Base-by-base conservation (phyloP, 768 basidiomycete species). In the Leccinum subtestaceum region DNA sequence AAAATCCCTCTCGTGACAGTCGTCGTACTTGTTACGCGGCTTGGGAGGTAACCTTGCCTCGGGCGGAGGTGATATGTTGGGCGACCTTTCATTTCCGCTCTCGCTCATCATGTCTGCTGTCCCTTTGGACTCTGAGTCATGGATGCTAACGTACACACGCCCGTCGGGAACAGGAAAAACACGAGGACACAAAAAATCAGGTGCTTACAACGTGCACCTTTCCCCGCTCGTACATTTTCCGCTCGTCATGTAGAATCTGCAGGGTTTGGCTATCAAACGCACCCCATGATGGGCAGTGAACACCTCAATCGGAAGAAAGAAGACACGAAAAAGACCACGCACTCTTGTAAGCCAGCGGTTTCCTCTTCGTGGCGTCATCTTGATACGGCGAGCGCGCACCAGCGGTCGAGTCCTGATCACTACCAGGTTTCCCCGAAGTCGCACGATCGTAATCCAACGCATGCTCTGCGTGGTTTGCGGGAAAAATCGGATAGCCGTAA, bases 121-220 rank as follows among this genome's bases (percentile, higher is more conserved):
- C 4, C 23, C 40, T 25, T 23, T 53, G 9, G 55, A 46, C 43
- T 56, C 67, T 48, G 54, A 70, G 23, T 77, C 78, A 58, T 86
- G 84, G 40, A 84, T 77, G 63, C 84, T 85, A 52, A 34, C 13
- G 36, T 38, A 32, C 49, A 27, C 6, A 23, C 23, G 12, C n/a
- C 32, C 13, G 46, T 67, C 17, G 54, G 52, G 56, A 53, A n/a
- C 43, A 45, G 43, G 46, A 21, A 21, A 34, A 15, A 10, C 47
- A 50, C 9, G 9, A 13, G 6, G 23, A 36, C 40, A 50, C 12
- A 46, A 51, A 5, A 48, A 50, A 46, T 38, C 19, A 15, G 36
- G 29, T 52, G 73, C 85, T 70, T 51, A 86, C 85, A 87, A 87
- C 29, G 82, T 85, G 61, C 85, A 87, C 19, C 71, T 74, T 55